These are phyloP conservation scores for Fusarium sp. DNA, from an alignment of 2,329 filamentous ascomycete genomes.

Conservation along the genomic window DNA sequence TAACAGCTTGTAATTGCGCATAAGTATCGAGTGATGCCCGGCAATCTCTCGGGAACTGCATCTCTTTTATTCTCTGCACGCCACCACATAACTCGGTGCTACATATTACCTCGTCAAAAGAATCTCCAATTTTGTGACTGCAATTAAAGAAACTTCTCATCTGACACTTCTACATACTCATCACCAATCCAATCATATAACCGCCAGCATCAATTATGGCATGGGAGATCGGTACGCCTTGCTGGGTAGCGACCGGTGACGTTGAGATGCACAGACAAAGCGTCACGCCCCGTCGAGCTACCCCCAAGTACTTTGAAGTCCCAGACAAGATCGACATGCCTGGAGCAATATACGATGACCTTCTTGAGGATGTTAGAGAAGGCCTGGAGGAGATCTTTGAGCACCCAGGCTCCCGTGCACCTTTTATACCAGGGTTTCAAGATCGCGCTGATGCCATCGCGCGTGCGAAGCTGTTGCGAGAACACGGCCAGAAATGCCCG, in stretches of 20 bases:
- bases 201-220: neutral
- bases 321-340: neutral
- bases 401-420: neutral
- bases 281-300: neutral
- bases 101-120: rapidly evolving
- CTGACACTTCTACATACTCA: rapidly evolving
- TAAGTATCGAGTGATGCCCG: neutral
- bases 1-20: neutral
- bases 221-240: neutral
- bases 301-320: neutral
- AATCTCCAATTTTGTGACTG: neutral
- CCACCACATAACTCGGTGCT: neutral
- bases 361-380: neutral
- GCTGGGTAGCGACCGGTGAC: neutral
- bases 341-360: neutral
- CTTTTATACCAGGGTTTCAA: neutral
- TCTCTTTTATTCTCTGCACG: neutral
- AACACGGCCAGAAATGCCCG: neutral
- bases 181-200: neutral
- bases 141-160: neutral
- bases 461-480: neutral
- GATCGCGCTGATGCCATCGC: neutral
- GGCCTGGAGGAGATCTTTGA: neutral
- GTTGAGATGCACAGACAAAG: neutral
- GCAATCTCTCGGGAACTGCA: neutral